Evolutionary conservation across 805 yeast genomes (phyloP), one percentile per base, ranked within the genome.

Genomic region (Sugiyamaella chiloensis): DNA sequence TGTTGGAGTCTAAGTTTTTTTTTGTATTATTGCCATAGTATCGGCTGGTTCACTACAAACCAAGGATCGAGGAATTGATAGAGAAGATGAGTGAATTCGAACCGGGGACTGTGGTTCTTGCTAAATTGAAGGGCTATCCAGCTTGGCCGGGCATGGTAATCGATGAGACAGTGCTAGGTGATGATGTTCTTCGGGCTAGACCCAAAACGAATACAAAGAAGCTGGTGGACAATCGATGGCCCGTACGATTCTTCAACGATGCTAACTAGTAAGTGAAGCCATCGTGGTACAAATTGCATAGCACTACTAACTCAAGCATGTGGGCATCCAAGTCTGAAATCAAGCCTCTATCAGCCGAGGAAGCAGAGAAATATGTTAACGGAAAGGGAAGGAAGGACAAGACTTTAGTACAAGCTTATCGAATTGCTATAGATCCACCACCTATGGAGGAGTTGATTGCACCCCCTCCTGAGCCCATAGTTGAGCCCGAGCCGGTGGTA

Each of bases 61-160:
- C n/a, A n/a, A n/a, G n/a, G n/a, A n/a, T n/a, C n/a, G n/a, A 29
- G 16, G 16, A 29, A 26, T 26, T 17, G 34, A 29, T 5, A 29
- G 16, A 17, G 16, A 29, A n/a, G 34, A 19, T 14, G 21, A 34
- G 37, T 34, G 37, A 34, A 23, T 26, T 40, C 12, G 42, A 4
- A 23, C 77, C 82, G 2, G 81, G 83, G 3, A 66, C 72, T 23
- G 64, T 79, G 4, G 85, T 87, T 0, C 71, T 87, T 20, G 93
- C 93, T 5, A 87, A 87, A 64, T 80, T 87, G 41, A 87, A 86
- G 60, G 95, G 95, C 6, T 87, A 81, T 61, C 86, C 95, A 2
- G 84, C 90, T 35, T 87, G 96, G 96, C 96, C 96, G 0, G 89
- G 90, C 2, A 81, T 87, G 80, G 80, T 40, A 14, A 24, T 63